Evolutionary conservation across 768 basidiomycete species (phyloP).

Genomic region (Amyloporia xantha): DNA sequence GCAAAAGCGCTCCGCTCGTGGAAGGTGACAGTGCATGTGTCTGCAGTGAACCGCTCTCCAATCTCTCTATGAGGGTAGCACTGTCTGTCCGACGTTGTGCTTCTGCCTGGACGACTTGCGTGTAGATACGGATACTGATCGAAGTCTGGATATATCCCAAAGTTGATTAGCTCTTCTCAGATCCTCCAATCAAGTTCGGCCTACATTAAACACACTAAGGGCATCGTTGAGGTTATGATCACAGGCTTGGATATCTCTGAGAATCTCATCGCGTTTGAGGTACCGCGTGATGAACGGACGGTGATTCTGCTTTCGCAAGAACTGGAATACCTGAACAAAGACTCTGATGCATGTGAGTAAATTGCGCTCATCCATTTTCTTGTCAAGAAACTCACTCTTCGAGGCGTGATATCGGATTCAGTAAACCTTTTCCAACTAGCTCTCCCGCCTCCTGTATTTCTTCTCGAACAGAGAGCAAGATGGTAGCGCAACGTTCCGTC

Average conservation of each 20-base stretch:
- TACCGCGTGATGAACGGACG: conserved; percentile 76
- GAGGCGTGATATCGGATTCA: conserved; percentile 43
- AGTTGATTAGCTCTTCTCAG: too few relatives aligned
- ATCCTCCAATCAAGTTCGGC: too few relatives aligned
- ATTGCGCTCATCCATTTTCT: too few relatives aligned
- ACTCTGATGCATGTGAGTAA: conserved; percentile 26
- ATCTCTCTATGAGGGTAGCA: conserved; percentile 26
- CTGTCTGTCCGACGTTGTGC: conserved; percentile 29
- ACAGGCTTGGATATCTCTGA: conserved; percentile 43
- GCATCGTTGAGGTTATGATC: conserved; percentile 49
- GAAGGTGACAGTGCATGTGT: conserved; percentile 1
- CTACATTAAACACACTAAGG: conserved; percentile 47
- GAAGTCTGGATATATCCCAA: neutral
- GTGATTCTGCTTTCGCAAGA: conserved; percentile 53
- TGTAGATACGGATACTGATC: conserved; percentile 23
- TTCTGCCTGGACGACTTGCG: conserved; percentile 40
- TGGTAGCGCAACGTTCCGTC: conserved; percentile 65
- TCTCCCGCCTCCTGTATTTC: conserved; percentile 57
- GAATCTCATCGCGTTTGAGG: conserved; percentile 65
- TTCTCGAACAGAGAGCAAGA: conserved; percentile 54
- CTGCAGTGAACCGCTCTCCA: conserved; percentile 9
- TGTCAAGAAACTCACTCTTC: conserved; percentile 38
- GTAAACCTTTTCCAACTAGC: conserved; percentile 41
- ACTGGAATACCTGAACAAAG: conserved; percentile 37
- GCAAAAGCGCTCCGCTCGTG: conserved; percentile 4